phyloP scores from a whole-genome alignment of 2,329 filamentous ascomycete genomes.

The Trichoderma koningiopsis region DNA sequence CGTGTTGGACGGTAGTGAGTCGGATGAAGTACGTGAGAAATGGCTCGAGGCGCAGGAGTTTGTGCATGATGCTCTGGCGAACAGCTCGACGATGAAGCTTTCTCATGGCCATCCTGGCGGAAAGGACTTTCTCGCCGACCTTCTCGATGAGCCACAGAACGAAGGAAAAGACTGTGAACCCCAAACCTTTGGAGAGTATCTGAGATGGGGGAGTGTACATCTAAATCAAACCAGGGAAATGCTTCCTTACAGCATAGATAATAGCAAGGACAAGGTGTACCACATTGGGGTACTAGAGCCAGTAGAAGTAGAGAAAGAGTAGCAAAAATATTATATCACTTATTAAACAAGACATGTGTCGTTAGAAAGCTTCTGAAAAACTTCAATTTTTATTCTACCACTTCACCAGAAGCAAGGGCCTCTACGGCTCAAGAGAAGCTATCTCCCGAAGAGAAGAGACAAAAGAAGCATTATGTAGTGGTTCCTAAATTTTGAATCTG shows the following conservation, averaged over 20 bases:
- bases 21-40: slow-evolving; percentile 7
- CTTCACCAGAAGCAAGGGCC: too few species aligned
- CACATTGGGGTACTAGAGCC: neutral
- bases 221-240: slow-evolving; percentile 39
- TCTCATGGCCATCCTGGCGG: slow-evolving; percentile 36
- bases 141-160: slow-evolving; percentile 39
- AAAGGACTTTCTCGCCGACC: slow-evolving; percentile 33
- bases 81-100: slow-evolving; percentile 40
- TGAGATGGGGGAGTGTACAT: slow-evolving; percentile 41
- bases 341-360: neutral
- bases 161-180: slow-evolving; percentile 36
- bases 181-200: slow-evolving; percentile 41
- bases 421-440: too few species aligned
- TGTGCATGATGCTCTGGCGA: slow-evolving; percentile 37
- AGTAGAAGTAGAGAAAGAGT: neutral
- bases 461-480: too few species aligned
- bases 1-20: neutral
- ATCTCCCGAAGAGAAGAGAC: too few species aligned
- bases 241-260: neutral
- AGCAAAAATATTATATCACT: neutral
- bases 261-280: neutral
- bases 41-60: slow-evolving; percentile 32
- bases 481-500: too few species aligned
- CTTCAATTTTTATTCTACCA: too few species aligned
- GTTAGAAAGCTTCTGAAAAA: neutral